Conservation (phyloP, 106 monocot genomes). For the Vanilla planifolia region DNA sequence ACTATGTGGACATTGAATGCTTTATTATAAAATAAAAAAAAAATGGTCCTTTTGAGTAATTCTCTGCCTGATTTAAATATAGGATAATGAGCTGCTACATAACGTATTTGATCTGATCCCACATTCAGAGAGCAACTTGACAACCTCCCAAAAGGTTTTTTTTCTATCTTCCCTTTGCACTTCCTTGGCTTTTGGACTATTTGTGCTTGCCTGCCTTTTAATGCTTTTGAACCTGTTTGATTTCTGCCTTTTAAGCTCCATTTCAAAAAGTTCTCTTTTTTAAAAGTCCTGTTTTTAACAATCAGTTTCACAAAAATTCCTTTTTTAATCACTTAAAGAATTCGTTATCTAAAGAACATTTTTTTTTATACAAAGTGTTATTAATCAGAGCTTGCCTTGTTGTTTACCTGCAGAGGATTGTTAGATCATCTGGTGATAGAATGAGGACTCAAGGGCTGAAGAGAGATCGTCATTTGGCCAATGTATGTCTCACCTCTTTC, state of each 20-base stretch:
- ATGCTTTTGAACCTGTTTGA: no score
- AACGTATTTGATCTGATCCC: conserved; percentile 65
- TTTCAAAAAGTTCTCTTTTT: no score
- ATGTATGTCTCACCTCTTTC: conserved; percentile 30
- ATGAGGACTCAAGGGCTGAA: conserved; percentile 62
- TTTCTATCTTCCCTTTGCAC: background rate
- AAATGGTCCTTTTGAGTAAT: background rate
- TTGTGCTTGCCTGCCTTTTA: no score
- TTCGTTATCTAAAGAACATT: background rate
- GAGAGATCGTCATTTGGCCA: conserved; percentile 62
- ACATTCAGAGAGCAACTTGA: conserved; percentile 43
- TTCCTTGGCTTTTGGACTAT: background rate
- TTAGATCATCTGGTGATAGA: conserved; percentile 64
- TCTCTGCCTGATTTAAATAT: conserved; percentile 3
- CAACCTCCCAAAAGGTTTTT: conserved; percentile 61
- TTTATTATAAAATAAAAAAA: background rate
- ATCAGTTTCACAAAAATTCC: background rate
- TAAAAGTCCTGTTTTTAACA: no score
- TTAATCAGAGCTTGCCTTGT: background rate
- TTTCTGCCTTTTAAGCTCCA: no score
- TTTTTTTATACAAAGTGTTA: background rate
- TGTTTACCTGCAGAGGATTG: conserved; percentile 55
- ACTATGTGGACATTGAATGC: background rate
- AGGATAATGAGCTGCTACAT: conserved; percentile 87
- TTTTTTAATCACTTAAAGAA: background rate